phyloP scores from a whole-genome alignment of 768 basidiomycete species.

The Suillus luteus region DNA sequence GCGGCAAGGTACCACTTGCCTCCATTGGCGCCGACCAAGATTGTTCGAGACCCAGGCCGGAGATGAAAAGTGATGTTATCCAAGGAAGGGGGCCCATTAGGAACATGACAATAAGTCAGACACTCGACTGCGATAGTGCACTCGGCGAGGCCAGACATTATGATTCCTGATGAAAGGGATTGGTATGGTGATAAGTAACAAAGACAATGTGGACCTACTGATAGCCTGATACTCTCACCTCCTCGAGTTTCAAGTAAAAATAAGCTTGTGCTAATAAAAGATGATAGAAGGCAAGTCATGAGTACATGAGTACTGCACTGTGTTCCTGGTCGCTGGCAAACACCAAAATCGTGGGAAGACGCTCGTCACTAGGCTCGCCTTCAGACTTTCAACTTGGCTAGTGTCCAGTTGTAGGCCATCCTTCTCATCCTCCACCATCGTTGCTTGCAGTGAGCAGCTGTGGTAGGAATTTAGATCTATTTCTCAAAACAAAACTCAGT shows the following conservation, averaged over 20 bases:
- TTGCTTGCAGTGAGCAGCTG: constrained; percentile 25
- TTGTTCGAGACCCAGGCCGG: constrained; percentile 74
- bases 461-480: constrained; percentile 22
- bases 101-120: constrained; percentile 61
- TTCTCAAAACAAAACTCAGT: constrained; percentile 18
- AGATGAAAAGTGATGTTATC: constrained; percentile 65
- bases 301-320: not conserved
- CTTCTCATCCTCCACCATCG: constrained; percentile 14
- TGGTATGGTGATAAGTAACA: constrained; percentile 12
- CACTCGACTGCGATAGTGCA: constrained; percentile 40
- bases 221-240: not conserved
- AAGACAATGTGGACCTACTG: not conserved
- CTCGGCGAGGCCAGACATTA: constrained; percentile 2
- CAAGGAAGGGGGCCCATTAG: constrained; percentile 53
- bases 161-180: constrained; percentile 3
- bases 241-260: not conserved
- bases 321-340: constrained; percentile 1
- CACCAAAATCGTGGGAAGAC: constrained; percentile 5
- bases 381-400: constrained; percentile 9
- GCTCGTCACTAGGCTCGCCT: not conserved
- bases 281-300: not conserved
- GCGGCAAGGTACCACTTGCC: constrained; percentile 47
- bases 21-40: constrained; percentile 93
- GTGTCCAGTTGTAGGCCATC: constrained; percentile 9
- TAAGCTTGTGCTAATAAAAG: not conserved